Conservation (phyloP, 345 rosid species). For the Populus pruinosa region DNA sequence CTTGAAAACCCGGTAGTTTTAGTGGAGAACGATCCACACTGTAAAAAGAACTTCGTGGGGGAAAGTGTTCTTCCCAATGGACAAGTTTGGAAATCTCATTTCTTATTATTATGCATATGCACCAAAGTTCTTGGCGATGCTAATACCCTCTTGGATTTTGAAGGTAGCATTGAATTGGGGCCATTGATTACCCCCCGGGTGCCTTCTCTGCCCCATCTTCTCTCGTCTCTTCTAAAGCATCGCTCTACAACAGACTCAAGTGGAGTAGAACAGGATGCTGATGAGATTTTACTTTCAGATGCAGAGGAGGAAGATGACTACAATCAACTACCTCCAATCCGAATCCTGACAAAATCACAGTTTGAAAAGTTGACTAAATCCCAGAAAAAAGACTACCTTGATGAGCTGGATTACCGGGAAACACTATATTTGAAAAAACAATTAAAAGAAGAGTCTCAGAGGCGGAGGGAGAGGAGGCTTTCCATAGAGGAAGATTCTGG, state of each 20-base stretch:
- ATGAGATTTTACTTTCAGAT: constrained; percentile 45
- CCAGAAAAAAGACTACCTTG: constrained; percentile 77
- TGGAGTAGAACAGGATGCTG: constrained; percentile 53
- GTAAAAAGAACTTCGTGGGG: constrained; percentile 64
- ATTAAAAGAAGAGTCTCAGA: constrained; percentile 63
- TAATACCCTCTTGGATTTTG: constrained; percentile 54
- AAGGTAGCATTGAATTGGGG: constrained; percentile 62
- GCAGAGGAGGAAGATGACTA: constrained; percentile 74
- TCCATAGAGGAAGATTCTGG: constrained; percentile 29
- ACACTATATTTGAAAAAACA: constrained; percentile 81
- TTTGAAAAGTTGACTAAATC: constrained; percentile 59
- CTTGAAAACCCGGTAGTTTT: constrained; percentile 71
- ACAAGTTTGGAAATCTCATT: constrained; percentile 73
- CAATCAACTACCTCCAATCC: constrained; percentile 81
- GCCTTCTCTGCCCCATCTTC: constrained; percentile 92
- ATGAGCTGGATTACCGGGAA: constrained; percentile 87
- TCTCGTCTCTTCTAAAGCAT: constrained; percentile 65
- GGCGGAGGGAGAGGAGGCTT: constrained; percentile 45
- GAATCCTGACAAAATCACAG: constrained; percentile 71
- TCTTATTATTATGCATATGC: constrained; percentile 60
- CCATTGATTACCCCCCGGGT: constrained; percentile 42
- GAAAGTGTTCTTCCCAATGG: constrained; percentile 81
- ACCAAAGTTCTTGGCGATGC: constrained; percentile 80
- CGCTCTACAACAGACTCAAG: constrained; percentile 39
- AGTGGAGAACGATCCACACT: constrained; percentile 78